Evolutionary conservation across 257 asterid genomes (phyloP), one percentile per base, ranked within the genome.

Genomic region (Capsicum chinense): DNA sequence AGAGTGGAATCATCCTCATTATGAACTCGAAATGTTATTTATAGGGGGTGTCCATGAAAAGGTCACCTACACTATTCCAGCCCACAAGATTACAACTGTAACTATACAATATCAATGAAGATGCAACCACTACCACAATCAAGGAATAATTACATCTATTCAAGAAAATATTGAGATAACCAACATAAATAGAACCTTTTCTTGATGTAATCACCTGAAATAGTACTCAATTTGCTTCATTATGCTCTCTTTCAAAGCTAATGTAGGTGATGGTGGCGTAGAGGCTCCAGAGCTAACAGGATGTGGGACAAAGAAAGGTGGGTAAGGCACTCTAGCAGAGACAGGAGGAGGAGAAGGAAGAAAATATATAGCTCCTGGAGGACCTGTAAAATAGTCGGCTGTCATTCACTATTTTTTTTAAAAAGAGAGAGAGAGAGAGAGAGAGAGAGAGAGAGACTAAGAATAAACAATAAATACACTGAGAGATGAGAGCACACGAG

Each of bases 171-270:
- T 54, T 14, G 7, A 52, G 82, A 78, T 3, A 78, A 54, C 50
- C 47, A 74, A 26, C 81, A 52, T 10, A 76, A 52, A 76, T 50
- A 76, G 21, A 76, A 76, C 21, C 59, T 50, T 76, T 26, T 52
- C 62, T 21, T 76, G 63, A 76, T 54, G 21, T 54, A 57, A 79
- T 89, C 84, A 95, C 99, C 99, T 93, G 94, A 97, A 97, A 91
- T 97, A 97, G 88, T 95, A 97, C 80, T 97, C 98, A 86, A 97
- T 92, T 91, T 97, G 99, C 91, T 87, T 91, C 35, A 91, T 59
- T 84, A 97, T 89, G 85, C 85, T 85, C 52, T 90, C 89, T 87
- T 85, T 92, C 91, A 93, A 84, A 57, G 91, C 87, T 71, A 79
- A 26, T 54, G 84, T 54, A 47, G 94, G 95, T 6, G 94, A 86